These are phyloP conservation scores for Rhodotorula mucilaginosa DNA, from an alignment of 1,284 basidiomycete species.

Conservation along the genomic window DNA sequence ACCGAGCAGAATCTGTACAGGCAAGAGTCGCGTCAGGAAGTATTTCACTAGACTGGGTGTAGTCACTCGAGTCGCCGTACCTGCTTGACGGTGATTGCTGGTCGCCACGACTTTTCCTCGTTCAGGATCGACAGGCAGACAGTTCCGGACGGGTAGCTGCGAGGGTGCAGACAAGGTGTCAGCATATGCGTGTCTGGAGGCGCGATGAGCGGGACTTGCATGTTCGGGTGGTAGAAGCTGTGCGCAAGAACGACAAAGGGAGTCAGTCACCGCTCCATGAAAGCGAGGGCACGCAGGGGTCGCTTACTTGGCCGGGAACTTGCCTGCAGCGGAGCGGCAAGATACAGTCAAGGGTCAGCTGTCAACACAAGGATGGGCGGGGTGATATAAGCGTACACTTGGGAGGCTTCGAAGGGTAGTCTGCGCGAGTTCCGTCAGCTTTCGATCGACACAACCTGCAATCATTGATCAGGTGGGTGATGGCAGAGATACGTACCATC, in stretches of 20 bases:
- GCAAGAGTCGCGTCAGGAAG: not conserved
- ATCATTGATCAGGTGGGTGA: too few species aligned
- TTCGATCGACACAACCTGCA: not conserved
- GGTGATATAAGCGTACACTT: constrained; percentile 62
- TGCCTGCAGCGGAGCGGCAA: constrained; percentile 50
- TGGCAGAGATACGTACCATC: constrained; percentile 64
- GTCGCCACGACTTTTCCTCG: constrained; percentile 99
- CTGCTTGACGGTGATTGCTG: constrained; percentile 98
- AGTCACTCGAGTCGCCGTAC: constrained; percentile 52
- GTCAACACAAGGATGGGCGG: not conserved
- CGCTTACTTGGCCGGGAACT: constrained; percentile 93
- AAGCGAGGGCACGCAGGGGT: constrained; percentile 47
- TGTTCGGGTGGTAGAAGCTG: constrained; percentile 19
- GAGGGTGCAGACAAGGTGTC: constrained; percentile 54
- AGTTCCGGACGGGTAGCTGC: constrained; percentile 86
- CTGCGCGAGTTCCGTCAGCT: constrained; percentile 51
- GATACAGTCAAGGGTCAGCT: constrained; percentile 56
- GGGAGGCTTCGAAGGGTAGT: constrained; percentile 92
- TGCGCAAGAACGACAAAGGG: not conserved
- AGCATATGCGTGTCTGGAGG: too few species aligned
- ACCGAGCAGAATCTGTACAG: constrained; percentile 78
- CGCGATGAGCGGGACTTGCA: not conserved
- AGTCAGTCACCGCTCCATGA: not conserved
- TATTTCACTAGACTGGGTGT: not conserved
- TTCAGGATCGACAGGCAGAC: constrained; percentile 96